Percentiles rank a stretch among this genome's conserved stretches.
Evolutionary conservation across 2,329 filamentous ascomycete genomes (phyloP).

Genomic region (Alternaria arbusti): DNA sequence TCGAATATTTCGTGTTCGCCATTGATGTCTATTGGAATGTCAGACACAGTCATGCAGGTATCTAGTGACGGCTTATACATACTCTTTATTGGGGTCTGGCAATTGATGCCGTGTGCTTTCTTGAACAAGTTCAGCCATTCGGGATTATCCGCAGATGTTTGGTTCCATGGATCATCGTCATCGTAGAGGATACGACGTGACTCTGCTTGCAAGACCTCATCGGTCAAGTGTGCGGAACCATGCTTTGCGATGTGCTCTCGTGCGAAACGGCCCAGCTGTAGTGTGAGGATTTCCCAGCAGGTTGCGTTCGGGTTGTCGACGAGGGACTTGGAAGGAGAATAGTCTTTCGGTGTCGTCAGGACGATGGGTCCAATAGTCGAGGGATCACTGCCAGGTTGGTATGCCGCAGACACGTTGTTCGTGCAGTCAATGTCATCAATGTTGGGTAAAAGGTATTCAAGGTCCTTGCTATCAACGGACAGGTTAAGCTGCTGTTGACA

Average conservation of each 20-base stretch:
- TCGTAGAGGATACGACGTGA: conserved; percentile 58
- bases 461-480: conserved; percentile 22
- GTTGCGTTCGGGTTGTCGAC: conserved; percentile 41
- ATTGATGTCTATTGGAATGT: conserved; percentile 10
- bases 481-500: conserved; percentile 22
- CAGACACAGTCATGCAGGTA: background rate
- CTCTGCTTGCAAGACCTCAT: conserved; percentile 58
- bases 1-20: conserved; percentile 39
- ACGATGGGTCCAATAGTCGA: conserved; percentile 24
- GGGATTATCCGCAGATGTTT: conserved; percentile 48
- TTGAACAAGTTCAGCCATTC: conserved; percentile 59
- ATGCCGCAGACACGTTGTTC: conserved; percentile 21
- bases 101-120: conserved; percentile 53
- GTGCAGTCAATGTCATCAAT: background rate
- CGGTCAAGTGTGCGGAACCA: conserved; percentile 49
- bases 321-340: conserved; percentile 12
- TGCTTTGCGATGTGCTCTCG: conserved; percentile 48
- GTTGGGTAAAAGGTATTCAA: conserved; percentile 38
- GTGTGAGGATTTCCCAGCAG: conserved; percentile 59
- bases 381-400: conserved; percentile 18
- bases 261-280: conserved; percentile 54
- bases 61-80: background rate
- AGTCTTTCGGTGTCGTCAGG: conserved; percentile 23
- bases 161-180: conserved; percentile 57
- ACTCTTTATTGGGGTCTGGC: conserved; percentile 13